A percentile compares a stretch with the other conserved stretches of the same genome.
Conservation (phyloP, 202 grass and related monocot species). For the Bolboschoenoplectus hybrid region DNA sequence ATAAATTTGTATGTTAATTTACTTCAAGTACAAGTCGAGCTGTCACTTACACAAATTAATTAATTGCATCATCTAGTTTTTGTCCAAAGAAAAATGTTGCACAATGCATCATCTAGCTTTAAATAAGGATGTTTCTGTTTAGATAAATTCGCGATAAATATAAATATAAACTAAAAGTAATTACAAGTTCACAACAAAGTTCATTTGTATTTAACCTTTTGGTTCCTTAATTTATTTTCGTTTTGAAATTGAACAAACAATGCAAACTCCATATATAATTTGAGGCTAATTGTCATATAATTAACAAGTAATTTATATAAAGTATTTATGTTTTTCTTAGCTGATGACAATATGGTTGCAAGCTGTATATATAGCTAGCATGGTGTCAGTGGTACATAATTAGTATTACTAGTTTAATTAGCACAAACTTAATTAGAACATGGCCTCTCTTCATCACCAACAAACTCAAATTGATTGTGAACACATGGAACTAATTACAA, state of each 20-base stretch:
- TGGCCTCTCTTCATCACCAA: conserved; percentile 18
- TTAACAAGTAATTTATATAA: not conserved
- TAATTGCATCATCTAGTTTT: not conserved
- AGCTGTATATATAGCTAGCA: conserved; percentile 11
- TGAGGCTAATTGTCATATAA: conserved; percentile 1
- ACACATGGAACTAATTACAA: not conserved
- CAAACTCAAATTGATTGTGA: not conserved
- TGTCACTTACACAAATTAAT: not conserved
- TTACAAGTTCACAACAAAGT: too few relatives aligned
- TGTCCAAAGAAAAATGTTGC: not conserved
- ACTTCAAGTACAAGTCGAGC: conserved; percentile 5
- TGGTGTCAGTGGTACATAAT: not conserved
- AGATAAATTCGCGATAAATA: too few relatives aligned
- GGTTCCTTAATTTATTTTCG: not conserved
- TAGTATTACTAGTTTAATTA: not conserved
- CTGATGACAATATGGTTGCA: not conserved
- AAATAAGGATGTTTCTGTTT: not conserved
- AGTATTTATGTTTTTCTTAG: not conserved
- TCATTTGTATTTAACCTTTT: not conserved
- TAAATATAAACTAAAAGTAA: too few relatives aligned
- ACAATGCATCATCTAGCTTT: not conserved
- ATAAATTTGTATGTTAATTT: not conserved
- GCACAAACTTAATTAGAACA: not conserved
- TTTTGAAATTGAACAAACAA: not conserved
- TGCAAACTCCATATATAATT: not conserved